Evolutionary conservation across 352 stramenopile species (phyloP).

Genomic region (Phytophthora fragariae): DNA sequence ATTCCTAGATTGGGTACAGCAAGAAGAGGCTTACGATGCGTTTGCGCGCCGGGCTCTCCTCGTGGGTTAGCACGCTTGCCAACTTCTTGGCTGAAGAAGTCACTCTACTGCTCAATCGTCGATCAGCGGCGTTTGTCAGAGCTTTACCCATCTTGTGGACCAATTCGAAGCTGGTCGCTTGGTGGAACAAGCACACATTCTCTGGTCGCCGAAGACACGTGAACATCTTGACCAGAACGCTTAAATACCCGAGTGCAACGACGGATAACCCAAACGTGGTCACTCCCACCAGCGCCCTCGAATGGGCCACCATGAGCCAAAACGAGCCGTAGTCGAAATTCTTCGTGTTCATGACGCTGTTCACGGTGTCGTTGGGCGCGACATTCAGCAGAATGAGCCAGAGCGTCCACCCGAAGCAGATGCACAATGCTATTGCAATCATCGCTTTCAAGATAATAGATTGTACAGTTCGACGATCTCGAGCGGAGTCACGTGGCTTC

Average conservation of each 20-base stretch:
- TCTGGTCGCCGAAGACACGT: background rate
- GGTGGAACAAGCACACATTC: background rate
- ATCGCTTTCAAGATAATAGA: background rate
- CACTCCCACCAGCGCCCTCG: background rate
- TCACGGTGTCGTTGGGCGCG: conserved; percentile 30
- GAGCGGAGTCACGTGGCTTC: background rate
- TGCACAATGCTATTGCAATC: conserved; percentile 4
- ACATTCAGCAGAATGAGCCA: conserved; percentile 34
- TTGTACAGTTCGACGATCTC: background rate
- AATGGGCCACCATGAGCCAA: conserved; percentile 25
- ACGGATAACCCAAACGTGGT: conserved; percentile 4
- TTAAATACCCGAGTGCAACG: conserved; percentile 17
- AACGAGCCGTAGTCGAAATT: conserved; percentile 34
- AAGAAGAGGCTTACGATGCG: background rate
- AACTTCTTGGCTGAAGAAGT: background rate
- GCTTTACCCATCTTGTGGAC: background rate
- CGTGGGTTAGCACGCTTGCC: background rate
- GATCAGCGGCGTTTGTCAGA: background rate
- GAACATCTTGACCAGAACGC: conserved; percentile 6
- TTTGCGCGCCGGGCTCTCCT: conserved; percentile 8
- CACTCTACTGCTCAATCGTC: background rate
- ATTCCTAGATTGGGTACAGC: background rate
- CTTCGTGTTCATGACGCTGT: conserved; percentile 28
- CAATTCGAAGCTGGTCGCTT: background rate
- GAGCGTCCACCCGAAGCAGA: conserved; percentile 29